Evolutionary conservation across 768 basidiomycete genomes (phyloP).

Genomic region (Leccinum uliginosum): DNA sequence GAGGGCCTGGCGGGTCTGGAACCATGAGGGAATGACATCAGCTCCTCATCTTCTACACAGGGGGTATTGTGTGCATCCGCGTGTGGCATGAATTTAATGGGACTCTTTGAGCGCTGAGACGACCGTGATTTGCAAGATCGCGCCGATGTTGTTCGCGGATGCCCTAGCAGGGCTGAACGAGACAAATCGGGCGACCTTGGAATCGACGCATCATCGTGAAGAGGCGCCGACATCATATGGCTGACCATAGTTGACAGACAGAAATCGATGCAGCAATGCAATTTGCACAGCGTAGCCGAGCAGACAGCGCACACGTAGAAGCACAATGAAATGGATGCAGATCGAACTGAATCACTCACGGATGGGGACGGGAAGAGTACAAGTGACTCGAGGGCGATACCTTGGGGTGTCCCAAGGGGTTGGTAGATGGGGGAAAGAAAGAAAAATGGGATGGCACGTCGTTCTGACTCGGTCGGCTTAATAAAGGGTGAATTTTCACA

Average conservation of each 20-base stretch:
- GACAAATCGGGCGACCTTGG: conserved; percentile 30
- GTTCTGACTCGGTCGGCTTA: conserved; percentile 29
- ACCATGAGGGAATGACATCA: conserved; percentile 38
- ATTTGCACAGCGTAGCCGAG: conserved; percentile 19
- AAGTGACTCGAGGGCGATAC: conserved; percentile 22
- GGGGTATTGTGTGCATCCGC: conserved; percentile 23
- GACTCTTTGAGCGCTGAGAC: conserved; percentile 24
- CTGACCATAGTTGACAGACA: conserved; percentile 28
- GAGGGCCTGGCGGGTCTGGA: conserved; percentile 53
- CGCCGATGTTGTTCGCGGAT: conserved; percentile 30
- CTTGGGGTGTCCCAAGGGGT: conserved; percentile 16
- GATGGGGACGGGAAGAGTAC: conserved; percentile 11
- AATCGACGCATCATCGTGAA: conserved; percentile 15
- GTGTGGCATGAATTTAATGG: conserved; percentile 12
- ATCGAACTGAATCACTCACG: conserved; percentile 29
- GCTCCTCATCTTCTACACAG: conserved; percentile 40
- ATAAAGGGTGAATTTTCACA: conserved; percentile 27
- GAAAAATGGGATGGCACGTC: conserved; percentile 3
- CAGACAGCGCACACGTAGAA: conserved; percentile 28
- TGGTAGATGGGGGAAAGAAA: conserved; percentile 16
- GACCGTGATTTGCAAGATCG: conserved; percentile 17
- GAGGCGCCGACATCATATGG: conserved; percentile 11
- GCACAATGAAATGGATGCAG: conserved; percentile 24
- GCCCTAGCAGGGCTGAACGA: conserved; percentile 28
- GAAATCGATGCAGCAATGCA: conserved; percentile 20